phyloP scores from a whole-genome alignment of 306 rosid genomes.

The Cyamopsis tetragonoloba region DNA sequence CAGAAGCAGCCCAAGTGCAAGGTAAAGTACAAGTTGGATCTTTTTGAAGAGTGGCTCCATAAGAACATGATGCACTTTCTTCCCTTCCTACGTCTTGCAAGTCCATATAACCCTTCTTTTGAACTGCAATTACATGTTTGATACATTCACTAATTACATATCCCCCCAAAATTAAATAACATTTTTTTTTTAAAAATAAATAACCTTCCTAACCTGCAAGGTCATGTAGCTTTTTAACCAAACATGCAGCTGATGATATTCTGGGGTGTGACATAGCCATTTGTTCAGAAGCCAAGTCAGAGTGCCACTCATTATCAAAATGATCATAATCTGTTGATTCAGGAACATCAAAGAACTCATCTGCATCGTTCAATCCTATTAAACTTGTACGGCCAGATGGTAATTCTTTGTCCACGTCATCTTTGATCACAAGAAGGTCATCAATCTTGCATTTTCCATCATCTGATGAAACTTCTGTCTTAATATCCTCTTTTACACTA shows the following conservation, averaged over 20 bases:
- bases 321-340: slow-evolving; percentile 55
- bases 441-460: slow-evolving; percentile 31
- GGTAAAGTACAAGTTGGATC: slow-evolving; percentile 58
- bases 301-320: slow-evolving; percentile 54
- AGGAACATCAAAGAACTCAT: slow-evolving; percentile 90
- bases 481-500: slow-evolving; percentile 38
- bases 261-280: slow-evolving; percentile 36
- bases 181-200: not conserved
- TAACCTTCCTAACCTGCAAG: slow-evolving; percentile 59
- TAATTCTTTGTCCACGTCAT: slow-evolving; percentile 38
- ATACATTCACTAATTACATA: no score
- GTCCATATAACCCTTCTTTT: slow-evolving; percentile 68
- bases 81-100: slow-evolving; percentile 52
- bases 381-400: slow-evolving; percentile 47
- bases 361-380: slow-evolving; percentile 66
- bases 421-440: slow-evolving; percentile 28
- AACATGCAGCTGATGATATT: slow-evolving; percentile 55
- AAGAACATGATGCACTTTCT: slow-evolving; percentile 38
- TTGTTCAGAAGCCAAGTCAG: slow-evolving; percentile 40
- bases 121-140: slow-evolving; percentile 47
- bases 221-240: slow-evolving; percentile 69
- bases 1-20: slow-evolving; percentile 67
- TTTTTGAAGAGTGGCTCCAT: slow-evolving; percentile 68
- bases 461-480: slow-evolving; percentile 35
- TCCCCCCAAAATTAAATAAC: not conserved